phyloP scores from a whole-genome alignment of 1,284 basidiomycete genomes.

The Cryptococcus sp. region DNA sequence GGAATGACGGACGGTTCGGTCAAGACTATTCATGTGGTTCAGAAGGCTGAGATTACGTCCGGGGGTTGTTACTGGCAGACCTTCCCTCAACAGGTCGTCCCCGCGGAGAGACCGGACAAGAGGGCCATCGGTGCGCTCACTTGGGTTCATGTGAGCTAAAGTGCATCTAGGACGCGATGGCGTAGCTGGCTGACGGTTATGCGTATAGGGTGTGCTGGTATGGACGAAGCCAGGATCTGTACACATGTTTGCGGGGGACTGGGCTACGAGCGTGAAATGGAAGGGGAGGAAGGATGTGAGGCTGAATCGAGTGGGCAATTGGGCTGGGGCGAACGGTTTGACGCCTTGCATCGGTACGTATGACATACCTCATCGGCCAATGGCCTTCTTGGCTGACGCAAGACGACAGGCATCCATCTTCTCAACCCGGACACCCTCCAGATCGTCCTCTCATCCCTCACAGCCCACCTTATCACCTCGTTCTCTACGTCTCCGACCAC shows the following conservation, averaged over 20 bases:
- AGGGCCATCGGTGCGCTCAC: constrained; percentile 27
- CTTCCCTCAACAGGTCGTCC: constrained; percentile 3
- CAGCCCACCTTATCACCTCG: constrained; percentile 31
- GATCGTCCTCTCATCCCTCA: constrained; percentile 34
- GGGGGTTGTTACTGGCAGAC: constrained; percentile 7
- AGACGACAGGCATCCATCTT: constrained; percentile 27
- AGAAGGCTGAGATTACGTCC: background rate
- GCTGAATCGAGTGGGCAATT: constrained; percentile 36
- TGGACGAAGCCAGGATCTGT: constrained; percentile 40
- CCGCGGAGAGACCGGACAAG: constrained; percentile 15
- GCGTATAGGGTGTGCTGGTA: constrained; percentile 25
- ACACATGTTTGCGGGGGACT: constrained; percentile 20
- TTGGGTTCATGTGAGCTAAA: constrained; percentile 33
- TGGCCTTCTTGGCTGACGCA: background rate
- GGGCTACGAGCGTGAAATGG: constrained; percentile 12
- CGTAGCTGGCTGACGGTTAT: too few species aligned
- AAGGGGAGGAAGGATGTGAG: constrained; percentile 14
- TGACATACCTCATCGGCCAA: background rate
- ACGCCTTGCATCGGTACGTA: constrained; percentile 35
- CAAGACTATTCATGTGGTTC: constrained; percentile 1
- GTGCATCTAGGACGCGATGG: background rate
- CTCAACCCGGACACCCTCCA: constrained; percentile 18
- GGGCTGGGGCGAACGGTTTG: constrained; percentile 40
- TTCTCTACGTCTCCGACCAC: constrained; percentile 25
- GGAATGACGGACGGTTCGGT: constrained; percentile 30